Base-by-base conservation (phyloP, 2,329 filamentous ascomycete species). In the Sporothrix protearum region DNA sequence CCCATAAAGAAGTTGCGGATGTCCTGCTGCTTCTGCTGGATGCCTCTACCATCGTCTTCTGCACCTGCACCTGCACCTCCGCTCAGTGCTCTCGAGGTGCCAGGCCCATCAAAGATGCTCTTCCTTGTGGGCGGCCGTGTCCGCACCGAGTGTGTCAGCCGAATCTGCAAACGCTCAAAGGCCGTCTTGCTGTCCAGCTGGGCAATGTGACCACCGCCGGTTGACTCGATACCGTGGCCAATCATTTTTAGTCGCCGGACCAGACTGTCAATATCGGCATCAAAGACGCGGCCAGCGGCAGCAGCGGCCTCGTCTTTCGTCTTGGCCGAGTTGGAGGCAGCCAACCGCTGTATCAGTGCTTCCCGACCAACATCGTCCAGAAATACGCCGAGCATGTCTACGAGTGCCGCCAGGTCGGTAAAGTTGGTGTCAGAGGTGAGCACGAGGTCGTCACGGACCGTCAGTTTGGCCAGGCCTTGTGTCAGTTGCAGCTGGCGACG, bases 151-250 rank as follows among this genome's bases (percentile, higher is more conserved):
- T 91, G 89, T 63, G 89, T 81, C 16, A 97, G 83, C 71, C 94
- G 88, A 76, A 92, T 89, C 72, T 90, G 86, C n/a, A 97, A 82
- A 71, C 89, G 86, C 76, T 96, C 91, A 51, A 97, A 84, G 12
- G 86, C 85, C 70, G 89, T 89, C 80, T 97, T 97, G 14, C 92
- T 89, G 77, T 96, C 89, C 39, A 92, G 91, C 39, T 92, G 87
- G 19, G 87, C 86, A 72, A 96, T 84, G 76, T 91, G 88, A 28
- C 88, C 88, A 59, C 92, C 91, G 53, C 92, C 92, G 0, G 89
- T 86, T 76, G 94, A 92, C 72, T 90, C 86, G 76, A 97, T 96
- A 51, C 85, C 85, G 71, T 83, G 82, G 80, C 84, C 85, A 42
- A 89, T 81, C 19, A 81, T 78, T 74, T 89, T 88, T 68, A 96